These are phyloP conservation scores for Termitomyces sp. DNA, from an alignment of 768 basidiomycete genomes.

Conservation along the genomic window DNA sequence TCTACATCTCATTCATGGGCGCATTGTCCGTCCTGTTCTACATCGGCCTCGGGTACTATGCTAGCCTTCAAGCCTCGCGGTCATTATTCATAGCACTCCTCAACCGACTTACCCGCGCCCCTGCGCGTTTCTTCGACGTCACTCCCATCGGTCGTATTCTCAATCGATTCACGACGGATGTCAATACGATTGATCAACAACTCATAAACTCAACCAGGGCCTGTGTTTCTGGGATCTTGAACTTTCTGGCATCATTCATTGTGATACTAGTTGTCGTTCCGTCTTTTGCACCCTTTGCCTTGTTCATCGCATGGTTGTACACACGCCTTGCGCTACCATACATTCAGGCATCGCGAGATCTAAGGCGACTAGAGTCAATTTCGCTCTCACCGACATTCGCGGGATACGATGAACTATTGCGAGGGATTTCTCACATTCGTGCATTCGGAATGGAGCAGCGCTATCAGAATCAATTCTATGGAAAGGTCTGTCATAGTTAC, in stretches of 20 bases:
- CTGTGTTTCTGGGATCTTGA: slow-evolving; percentile 54
- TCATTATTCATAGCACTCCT: slow-evolving; percentile 55
- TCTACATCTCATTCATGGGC: slow-evolving; percentile 57
- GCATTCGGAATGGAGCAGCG: slow-evolving; percentile 69
- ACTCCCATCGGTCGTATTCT: slow-evolving; percentile 77
- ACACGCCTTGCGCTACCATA: slow-evolving; percentile 58
- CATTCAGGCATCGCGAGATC: slow-evolving; percentile 59
- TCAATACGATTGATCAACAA: slow-evolving; percentile 68
- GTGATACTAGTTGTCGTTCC: slow-evolving; percentile 65
- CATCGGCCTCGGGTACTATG: slow-evolving; percentile 63
- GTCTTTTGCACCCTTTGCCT: slow-evolving; percentile 58
- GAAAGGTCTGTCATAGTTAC: slow-evolving; percentile 33
- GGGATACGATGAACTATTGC: slow-evolving; percentile 67
- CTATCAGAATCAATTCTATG: slow-evolving; percentile 63
- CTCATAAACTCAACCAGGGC: slow-evolving; percentile 52
- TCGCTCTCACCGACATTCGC: slow-evolving; percentile 71
- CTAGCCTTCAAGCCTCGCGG: slow-evolving; percentile 64
- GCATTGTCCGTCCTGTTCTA: slow-evolving; percentile 50
- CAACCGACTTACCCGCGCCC: slow-evolving; percentile 53
- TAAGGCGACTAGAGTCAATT: slow-evolving; percentile 62
- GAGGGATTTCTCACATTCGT: slow-evolving; percentile 63
- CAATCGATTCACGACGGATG: slow-evolving; percentile 77
- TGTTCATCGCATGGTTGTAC: slow-evolving; percentile 69
- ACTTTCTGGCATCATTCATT: slow-evolving; percentile 58
- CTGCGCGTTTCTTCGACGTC: slow-evolving; percentile 67